Evolutionary conservation across 306 rosid genomes (phyloP), one percentile per base, ranked within the genome.

Genomic region (apple (Malus domestica)): DNA sequence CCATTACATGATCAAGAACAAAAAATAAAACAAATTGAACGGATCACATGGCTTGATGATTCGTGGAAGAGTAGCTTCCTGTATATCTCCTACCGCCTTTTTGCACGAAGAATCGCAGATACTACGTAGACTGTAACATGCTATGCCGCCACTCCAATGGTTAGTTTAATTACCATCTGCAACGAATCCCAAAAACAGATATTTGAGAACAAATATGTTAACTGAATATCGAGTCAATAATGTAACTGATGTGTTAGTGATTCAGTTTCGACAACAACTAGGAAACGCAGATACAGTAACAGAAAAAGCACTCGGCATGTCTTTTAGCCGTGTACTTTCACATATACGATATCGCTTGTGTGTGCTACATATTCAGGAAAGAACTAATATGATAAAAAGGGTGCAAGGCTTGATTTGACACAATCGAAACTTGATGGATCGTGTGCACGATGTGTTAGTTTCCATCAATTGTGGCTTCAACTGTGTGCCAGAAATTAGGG

Each of bases 161-260:
- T 46, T 33, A 51, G 45, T 25, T 69, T 60, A 80, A 32, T 20
- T 29, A 23, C 49, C 80, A 80, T 61, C 83, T 80, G 80, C 75
- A 74, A 62, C 44, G 9, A 60, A 60, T 29, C 46, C 16, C 54
- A 5, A 33, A 22, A 27, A 22, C 44, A 44, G 8, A 29, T 19
- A 59, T 14, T 32, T 58, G 12, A 27, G 30, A 58, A 3, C 68
- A 25, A 16, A 25, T n/a, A 54, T 30, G 22, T 30, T 20, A 35
- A 12, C 15, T 2, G 58, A 60, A 59, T 5, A 73, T 40, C 11
- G 10, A 73, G 19, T 25, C 69, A 3, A 19, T 6, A 35, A 20
- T 4, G 46, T 18, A 64, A 64, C 8, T 9, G 44, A 23, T 10
- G 68, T 25, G 42, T 22, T 19, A 4, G 5, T 49, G 35, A 73